Evolutionary conservation across 306 rosid species (phyloP).

Genomic region (Medicago ruthenica): DNA sequence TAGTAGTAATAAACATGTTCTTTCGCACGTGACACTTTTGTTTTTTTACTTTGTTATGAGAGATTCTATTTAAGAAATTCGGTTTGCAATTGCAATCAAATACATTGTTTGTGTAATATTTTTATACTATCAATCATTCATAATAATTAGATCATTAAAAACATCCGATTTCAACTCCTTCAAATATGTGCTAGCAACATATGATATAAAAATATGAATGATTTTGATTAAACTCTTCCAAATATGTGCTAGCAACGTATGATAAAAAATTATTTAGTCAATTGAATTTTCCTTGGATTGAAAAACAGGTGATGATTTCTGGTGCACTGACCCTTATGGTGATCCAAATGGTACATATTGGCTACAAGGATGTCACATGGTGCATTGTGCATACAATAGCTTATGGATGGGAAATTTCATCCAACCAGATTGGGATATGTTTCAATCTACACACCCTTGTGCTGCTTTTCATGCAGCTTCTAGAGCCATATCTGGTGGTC

Average conservation of each 20-base stretch:
- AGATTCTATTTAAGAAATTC: no score
- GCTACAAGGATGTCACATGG: constrained; percentile 99
- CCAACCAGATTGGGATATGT: constrained; percentile 99
- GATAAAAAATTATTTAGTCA: no score
- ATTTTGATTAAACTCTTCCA: no score
- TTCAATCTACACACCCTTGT: constrained; percentile 93
- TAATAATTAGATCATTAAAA: no score
- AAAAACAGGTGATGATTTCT: constrained; percentile 86
- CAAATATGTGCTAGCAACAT: no score
- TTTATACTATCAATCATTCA: no score
- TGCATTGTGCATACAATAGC: constrained; percentile 92
- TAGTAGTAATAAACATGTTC: neutral
- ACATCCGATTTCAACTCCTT: no score
- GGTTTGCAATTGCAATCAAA: no score
- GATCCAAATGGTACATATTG: constrained; percentile 94
- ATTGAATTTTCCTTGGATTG: neutral
- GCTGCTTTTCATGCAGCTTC: constrained; percentile 96
- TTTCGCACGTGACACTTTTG: neutral
- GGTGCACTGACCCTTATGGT: constrained; percentile 93
- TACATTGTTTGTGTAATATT: no score
- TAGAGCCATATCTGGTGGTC: constrained; percentile 94
- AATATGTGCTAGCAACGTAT: no score
- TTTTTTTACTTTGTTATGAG: no score
- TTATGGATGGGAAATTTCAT: constrained; percentile 98
- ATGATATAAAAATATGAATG: no score